Base-by-base conservation (phyloP, 225 moss, liverwort and hornwort genomes). In the Takakia lepidozioides region DNA sequence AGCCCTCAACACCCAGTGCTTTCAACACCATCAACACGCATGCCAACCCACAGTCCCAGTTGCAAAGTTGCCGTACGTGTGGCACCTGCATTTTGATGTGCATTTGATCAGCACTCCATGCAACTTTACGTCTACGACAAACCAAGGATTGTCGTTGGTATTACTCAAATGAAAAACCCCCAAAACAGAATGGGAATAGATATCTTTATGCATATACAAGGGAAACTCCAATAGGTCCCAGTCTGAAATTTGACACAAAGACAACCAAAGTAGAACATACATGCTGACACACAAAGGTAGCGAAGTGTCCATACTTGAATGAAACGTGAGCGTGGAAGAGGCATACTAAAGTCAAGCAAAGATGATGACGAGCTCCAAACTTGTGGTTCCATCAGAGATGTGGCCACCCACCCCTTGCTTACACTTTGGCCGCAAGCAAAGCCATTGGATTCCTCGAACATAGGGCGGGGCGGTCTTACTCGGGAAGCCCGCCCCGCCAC, bases 21-120 rank as follows among this genome's bases (percentile, higher is more conserved):
- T 67, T 85, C 56, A 98, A 63, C 47, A 98, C 95, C 95, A 98
- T 98, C 72, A 85, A 70, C 27, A 87, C 90, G 66, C 95, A 98
- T 40, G 95, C 95, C 74, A 98, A 61, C 26, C 95, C 95, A 58
- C 95, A 98, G 60, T 98, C 95, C 95, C 95, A 98, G 47, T 85
- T 76, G 66, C 62, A 74, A 54, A 82, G 62, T 60, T 98, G 95
- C 68, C 78, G 79, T 9, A 90, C 82, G 48, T 98, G 95, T 4
- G 90, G 95, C 55, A 98, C 95, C 95, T 98, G 69, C 49, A 71
- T n/a, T n/a, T n/a, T n/a, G n/a, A n/a, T n/a, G n/a, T n/a, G n/a
- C n/a, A n/a, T n/a, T n/a, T n/a, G n/a, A n/a, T n/a, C n/a, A n/a
- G n/a, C n/a, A n/a, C n/a, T n/a, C n/a, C n/a, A n/a, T n/a, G n/a